Evolutionary conservation across 2,329 filamentous ascomycete species (phyloP), one percentile per base, ranked within the genome.

Genomic region (Microdochium bolleyi): DNA sequence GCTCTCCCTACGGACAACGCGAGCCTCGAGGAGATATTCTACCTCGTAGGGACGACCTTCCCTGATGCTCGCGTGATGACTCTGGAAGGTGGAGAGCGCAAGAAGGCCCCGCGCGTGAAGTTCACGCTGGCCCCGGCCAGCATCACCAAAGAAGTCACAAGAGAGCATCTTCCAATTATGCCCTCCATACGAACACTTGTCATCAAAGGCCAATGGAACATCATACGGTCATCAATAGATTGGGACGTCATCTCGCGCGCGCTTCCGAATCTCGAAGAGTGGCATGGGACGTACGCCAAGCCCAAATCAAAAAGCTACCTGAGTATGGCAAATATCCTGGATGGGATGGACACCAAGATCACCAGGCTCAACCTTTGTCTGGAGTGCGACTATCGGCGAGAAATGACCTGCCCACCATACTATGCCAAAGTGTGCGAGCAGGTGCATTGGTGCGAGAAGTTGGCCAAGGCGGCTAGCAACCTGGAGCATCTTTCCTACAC

Each of bases 181-280:
- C 65, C 72, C 2, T 78, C 79, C 2, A 77, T 90, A 30, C 77
- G 78, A 51, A 88, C 85, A 1, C 74, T 90, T 21, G 80, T 89
- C 46, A 85, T 86, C 67, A 84, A 86, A 60, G 87, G 87, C 7
- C 85, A 89, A 58, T 91, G 87, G 87, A 90, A 90, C 62, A 74
- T 90, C 25, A 85, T 89, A 66, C 76, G 87, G 49, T 73, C 77
- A 16, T 71, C 79, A 46, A 70, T 73, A 19, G 85, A 90, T 64
- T 89, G 87, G 67, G 69, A 75, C 53, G 75, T 74, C 51, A 76
- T 91, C 50, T 73, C 82, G 21, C 66, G 70, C 13, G 85, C 85
- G 4, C 65, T 90, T 46, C 87, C 87, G 1, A 83, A 80, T 55
- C 69, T 90, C n/a, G 68, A 71, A 50, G 79, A 82, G 59, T 83